Conservation (phyloP, 805 yeast genomes). For the Ogataea nonfermentans region DNA sequence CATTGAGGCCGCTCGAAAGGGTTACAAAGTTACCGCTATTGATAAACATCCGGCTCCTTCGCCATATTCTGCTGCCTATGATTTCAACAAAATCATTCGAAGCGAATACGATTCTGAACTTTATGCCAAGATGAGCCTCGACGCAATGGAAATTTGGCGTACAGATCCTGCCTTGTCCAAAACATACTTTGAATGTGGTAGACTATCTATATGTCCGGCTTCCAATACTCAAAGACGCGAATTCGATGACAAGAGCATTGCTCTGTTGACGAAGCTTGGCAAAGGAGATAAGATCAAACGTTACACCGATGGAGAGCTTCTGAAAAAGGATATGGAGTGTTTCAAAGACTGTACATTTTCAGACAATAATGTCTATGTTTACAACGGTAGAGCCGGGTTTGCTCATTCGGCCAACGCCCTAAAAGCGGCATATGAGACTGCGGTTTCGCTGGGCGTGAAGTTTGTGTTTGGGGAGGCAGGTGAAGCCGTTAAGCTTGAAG, state of each 20-base stretch:
- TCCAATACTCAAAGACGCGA: slow-evolving; percentile 32
- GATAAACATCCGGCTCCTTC: slow-evolving; percentile 44
- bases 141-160: slow-evolving; percentile 43
- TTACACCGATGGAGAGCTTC: slow-evolving; percentile 29
- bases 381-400: slow-evolving; percentile 42
- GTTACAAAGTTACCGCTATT: slow-evolving; percentile 36
- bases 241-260: slow-evolving; percentile 40
- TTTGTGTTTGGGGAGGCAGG: slow-evolving; percentile 37
- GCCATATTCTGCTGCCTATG: slow-evolving; percentile 46
- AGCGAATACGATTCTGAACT: slow-evolving; percentile 43
- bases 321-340: slow-evolving; percentile 26
- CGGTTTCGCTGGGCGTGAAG: slow-evolving; percentile 32
- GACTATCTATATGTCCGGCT: slow-evolving; percentile 39
- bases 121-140: slow-evolving; percentile 43
- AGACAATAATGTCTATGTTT: slow-evolving; percentile 18
- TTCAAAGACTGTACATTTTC: slow-evolving; percentile 15
- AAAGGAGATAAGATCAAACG: slow-evolving; percentile 31
- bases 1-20: slow-evolving; percentile 34
- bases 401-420: slow-evolving; percentile 43
- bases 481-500: slow-evolving; percentile 19
- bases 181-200: slow-evolving; percentile 40
- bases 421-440: slow-evolving; percentile 31
- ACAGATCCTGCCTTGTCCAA: slow-evolving; percentile 34
- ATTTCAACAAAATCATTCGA: slow-evolving; percentile 48
- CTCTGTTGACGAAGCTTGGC: slow-evolving; percentile 31